Evolutionary conservation across 139 green algal species (phyloP).

Genomic region (Picocystis salinarum): DNA sequence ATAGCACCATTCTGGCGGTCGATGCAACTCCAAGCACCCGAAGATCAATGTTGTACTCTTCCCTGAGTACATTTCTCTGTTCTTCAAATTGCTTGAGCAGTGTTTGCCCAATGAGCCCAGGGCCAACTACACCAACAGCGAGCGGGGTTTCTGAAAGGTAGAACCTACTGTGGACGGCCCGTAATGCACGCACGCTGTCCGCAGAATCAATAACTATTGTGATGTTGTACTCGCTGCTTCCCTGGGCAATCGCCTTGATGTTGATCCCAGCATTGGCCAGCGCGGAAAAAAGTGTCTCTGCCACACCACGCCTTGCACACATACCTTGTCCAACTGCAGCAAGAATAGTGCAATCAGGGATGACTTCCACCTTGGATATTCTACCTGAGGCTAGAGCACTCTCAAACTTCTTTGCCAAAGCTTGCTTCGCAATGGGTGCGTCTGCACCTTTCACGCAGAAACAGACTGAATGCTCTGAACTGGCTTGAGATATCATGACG

Average conservation of each 20-base stretch:
- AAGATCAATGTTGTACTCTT: constrained; percentile 71
- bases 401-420: background rate
- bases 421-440: background rate
- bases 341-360: constrained; percentile 72
- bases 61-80: constrained; percentile 42
- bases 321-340: constrained; percentile 86
- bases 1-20: constrained; percentile 57
- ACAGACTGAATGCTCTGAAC: constrained; percentile 88
- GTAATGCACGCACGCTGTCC: constrained; percentile 26
- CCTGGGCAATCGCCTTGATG: constrained; percentile 45
- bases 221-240: constrained; percentile 95
- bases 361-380: constrained; percentile 6
- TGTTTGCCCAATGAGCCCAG: constrained; percentile 73
- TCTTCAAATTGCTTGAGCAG: constrained; percentile 72
- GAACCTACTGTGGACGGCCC: constrained; percentile 81
- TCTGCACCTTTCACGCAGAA: constrained; percentile 61
- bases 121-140: constrained; percentile 70
- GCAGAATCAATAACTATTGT: constrained; percentile 77
- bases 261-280: constrained; percentile 68
- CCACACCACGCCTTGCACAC: constrained; percentile 55
- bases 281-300: constrained; percentile 78
- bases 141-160: constrained; percentile 78
- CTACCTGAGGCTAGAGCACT: background rate
- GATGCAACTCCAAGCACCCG: constrained; percentile 60
- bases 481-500: constrained; percentile 94